phyloP scores from a whole-genome alignment of 257 asterid genomes.

The Verbascum thapsus region DNA sequence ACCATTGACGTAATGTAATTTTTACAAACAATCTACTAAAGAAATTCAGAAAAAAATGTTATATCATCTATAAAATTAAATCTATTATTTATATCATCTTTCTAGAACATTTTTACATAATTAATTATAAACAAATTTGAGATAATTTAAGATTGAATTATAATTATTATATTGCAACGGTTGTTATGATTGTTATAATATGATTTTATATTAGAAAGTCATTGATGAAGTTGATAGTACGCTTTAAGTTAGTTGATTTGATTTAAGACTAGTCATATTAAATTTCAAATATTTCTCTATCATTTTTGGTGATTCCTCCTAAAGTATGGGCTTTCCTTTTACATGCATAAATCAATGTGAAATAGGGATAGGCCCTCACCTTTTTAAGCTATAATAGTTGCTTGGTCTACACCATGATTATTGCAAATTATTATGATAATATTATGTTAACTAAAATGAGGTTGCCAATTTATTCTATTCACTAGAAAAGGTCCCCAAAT shows the following conservation, averaged over 20 bases:
- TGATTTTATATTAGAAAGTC: not conserved
- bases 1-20: too few species aligned
- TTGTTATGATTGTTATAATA: not conserved
- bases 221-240: conserved; percentile 11
- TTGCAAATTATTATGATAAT: conserved; percentile 37
- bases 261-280: conserved; percentile 9
- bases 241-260: conserved; percentile 16
- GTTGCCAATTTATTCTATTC: conserved; percentile 32
- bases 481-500: conserved; percentile 40
- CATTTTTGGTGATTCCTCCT: conserved; percentile 29
- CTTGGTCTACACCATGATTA: conserved; percentile 60
- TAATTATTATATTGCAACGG: too few species aligned
- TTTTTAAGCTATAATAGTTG: conserved; percentile 50
- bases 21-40: too few species aligned
- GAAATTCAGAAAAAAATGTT: too few species aligned
- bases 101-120: too few species aligned
- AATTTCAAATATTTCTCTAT: not conserved
- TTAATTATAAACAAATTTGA: too few species aligned
- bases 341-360: conserved; percentile 29
- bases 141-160: too few species aligned
- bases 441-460: conserved; percentile 43
- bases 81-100: too few species aligned
- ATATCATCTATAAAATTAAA: too few species aligned
- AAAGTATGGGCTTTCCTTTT: conserved; percentile 30
- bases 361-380: conserved; percentile 36